Base-by-base conservation (phyloP, 805 yeast genomes). In the Ogataea populi-albae region DNA sequence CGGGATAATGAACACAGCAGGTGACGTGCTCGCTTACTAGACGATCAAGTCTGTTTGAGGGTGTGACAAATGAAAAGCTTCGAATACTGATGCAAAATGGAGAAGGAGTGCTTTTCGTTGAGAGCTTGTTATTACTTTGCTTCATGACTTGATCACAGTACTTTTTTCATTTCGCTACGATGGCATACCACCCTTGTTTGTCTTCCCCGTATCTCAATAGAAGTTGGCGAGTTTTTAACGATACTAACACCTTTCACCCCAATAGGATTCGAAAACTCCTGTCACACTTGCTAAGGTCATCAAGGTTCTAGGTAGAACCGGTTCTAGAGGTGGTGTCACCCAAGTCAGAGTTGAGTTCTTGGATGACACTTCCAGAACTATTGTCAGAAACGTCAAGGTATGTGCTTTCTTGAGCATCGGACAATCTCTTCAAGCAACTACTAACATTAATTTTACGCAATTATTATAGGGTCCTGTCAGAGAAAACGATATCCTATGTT, bases 241-340 rank as follows among this genome's bases (percentile, higher is more conserved):
- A 30, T 35, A 41, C 41, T 40, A 39, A 42, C 44, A 23, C 19
- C 17, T 26, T 15, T 18, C 11, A 29, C 40, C 14, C 16, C 29
- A 37, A 30, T 32, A 66, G 79, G 79, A 73, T 62, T 66, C 77
- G 53, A 76, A 81, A 74, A 80, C 86, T 73, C 96, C 96, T 69
- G 97, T 91, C 66, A 93, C 96, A 79, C 86, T 91, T 75, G 98
- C 98, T 71, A 91, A 91, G 81, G 98, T 91, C 69, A 87, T 87
- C 76, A 93, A 91, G 80, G 98, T 91, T 72, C 81, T 91, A 75
- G 98, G 98, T 73, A 91, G 98, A 78, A 91, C 98, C 83, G 98
- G 98, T 71, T 91, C 98, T 71, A 91, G 98, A 79, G 98, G 98
- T 85, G 96, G 96, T 80, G 96, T 86, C 73, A 86, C 95, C 75